phyloP scores from a whole-genome alignment of 805 yeast species.

The Metschnikowia reukaufii region DNA sequence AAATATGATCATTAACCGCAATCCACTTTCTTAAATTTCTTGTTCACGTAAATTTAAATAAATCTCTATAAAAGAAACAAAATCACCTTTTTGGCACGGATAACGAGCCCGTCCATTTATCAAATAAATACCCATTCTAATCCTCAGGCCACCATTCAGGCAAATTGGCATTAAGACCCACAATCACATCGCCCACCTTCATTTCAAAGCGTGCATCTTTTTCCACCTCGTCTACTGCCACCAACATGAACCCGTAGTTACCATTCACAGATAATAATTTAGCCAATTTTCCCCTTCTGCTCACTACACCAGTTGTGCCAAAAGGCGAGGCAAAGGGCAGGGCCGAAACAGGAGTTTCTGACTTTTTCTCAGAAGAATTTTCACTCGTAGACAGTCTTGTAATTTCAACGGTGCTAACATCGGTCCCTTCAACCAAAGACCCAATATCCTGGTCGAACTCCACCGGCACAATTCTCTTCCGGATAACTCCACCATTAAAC shows the following conservation, averaged over 20 bases:
- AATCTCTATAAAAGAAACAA: too few relatives aligned
- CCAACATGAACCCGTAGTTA: conserved; percentile 64
- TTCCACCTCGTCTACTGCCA: conserved; percentile 48
- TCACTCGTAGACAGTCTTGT: conserved; percentile 12
- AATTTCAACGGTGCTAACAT: conserved; percentile 17
- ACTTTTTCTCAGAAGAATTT: conserved; percentile 7
- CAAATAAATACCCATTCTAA: background rate
- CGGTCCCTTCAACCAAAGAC: conserved; percentile 5
- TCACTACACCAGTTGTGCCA: conserved; percentile 17
- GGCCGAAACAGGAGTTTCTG: conserved; percentile 1
- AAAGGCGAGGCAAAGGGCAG: conserved; percentile 19
- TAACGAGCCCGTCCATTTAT: too few relatives aligned
- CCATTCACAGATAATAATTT: conserved; percentile 55
- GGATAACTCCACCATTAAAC: conserved; percentile 74
- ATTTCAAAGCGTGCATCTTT: conserved; percentile 37
- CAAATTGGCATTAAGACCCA: conserved; percentile 51
- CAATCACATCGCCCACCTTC: conserved; percentile 24
- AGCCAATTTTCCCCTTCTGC: conserved; percentile 39
- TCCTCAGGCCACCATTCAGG: conserved; percentile 78
- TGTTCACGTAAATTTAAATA: too few relatives aligned
- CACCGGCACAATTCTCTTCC: conserved; percentile 78
- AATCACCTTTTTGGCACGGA: too few relatives aligned
- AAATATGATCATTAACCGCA: too few relatives aligned
- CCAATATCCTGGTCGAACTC: conserved; percentile 28
- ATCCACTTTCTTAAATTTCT: too few relatives aligned